These are phyloP conservation scores for Elongisporangium undulatum DNA, from an alignment of 352 stramenopile species.

Conservation along the genomic window DNA sequence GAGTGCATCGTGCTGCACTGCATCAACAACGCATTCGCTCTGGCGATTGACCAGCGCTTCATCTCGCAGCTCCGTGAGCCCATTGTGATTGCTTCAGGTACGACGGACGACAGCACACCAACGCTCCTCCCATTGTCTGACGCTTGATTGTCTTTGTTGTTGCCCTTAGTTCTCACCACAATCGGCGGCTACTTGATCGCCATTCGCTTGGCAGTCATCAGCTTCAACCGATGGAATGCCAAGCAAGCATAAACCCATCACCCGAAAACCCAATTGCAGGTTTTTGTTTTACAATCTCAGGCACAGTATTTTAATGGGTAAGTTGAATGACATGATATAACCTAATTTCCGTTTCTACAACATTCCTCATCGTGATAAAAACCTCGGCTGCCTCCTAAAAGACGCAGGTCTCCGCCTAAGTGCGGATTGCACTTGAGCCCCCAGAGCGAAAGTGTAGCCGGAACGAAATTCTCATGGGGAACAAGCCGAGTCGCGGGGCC, in stretches of 20 bases:
- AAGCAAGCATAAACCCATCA: not conserved
- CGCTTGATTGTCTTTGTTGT: not conserved
- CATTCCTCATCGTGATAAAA: too few species aligned
- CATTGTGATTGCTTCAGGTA: not conserved
- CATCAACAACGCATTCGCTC: conserved; percentile 56
- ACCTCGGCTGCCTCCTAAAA: not conserved
- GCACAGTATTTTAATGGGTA: too few species aligned
- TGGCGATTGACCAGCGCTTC: conserved; percentile 6
- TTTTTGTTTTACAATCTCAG: too few species aligned
- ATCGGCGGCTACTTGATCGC: not conserved
- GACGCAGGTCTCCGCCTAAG: not conserved
- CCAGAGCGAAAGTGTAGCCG: not conserved
- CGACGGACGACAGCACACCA: not conserved
- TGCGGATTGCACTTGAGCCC: not conserved
- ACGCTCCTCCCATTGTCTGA: not conserved
- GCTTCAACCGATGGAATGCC: not conserved
- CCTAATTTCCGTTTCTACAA: not conserved
- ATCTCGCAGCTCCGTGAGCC: not conserved
- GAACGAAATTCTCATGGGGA: conserved; percentile 35
- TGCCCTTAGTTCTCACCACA: not conserved
- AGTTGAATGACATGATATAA: not conserved
- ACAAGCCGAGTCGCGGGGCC: conserved; percentile 44
- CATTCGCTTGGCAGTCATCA: not conserved
- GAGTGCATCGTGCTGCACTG: conserved; percentile 55
- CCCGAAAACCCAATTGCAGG: not conserved